phyloP scores from a whole-genome alignment of 176 grass and related monocot genomes.

The Avena insularis region DNA sequence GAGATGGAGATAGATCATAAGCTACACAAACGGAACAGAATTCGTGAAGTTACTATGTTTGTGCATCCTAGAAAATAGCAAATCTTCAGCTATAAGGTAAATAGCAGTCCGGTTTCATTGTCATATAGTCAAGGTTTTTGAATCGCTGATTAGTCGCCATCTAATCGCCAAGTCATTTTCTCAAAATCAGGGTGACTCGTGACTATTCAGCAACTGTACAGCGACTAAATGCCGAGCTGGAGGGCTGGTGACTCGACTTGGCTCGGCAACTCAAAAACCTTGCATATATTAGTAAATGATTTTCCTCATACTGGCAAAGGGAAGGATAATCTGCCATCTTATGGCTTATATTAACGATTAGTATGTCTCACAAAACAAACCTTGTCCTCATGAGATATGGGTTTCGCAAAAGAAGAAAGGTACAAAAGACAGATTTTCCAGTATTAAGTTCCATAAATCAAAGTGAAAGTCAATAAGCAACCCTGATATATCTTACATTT shows the following conservation, averaged over 20 bases:
- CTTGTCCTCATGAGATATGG: not conserved
- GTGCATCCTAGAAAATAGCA: not conserved
- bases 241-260: too few relatives aligned
- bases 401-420: conserved; percentile 23
- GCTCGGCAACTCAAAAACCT: too few relatives aligned
- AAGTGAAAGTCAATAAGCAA: conserved; percentile 4
- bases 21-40: not conserved
- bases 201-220: too few relatives aligned
- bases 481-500: not conserved
- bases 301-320: conserved; percentile 8
- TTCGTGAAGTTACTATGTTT: not conserved
- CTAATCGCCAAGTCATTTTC: too few relatives aligned
- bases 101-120: not conserved
- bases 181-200: too few relatives aligned
- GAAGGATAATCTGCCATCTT: not conserved
- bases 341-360: conserved; percentile 21
- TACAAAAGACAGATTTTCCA: not conserved
- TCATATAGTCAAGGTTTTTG: not conserved
- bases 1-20: not conserved
- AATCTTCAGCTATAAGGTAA: conserved; percentile 6
- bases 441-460: conserved; percentile 18
- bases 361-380: not conserved
- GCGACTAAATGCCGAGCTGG: too few relatives aligned
- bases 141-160: too few relatives aligned
- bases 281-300: not conserved